Percentiles rank a stretch among this genome's conserved stretches.
phyloP scores from a whole-genome alignment of 306 rosid genomes.

The Ammopiptanthus mongolicus region DNA sequence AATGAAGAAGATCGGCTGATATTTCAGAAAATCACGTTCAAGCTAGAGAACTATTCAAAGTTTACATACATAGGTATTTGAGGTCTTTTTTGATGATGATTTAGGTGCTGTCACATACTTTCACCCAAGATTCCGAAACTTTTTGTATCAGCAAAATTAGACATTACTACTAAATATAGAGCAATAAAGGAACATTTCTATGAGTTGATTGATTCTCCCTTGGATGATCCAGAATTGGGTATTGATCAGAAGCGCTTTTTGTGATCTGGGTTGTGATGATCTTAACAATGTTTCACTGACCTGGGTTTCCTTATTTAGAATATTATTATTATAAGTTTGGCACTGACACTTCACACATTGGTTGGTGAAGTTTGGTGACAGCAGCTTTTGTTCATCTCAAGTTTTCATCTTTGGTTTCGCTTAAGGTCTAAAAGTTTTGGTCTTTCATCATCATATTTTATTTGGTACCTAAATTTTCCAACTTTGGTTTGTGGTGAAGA shows the following conservation, averaged over 20 bases:
- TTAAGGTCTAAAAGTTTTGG: background rate
- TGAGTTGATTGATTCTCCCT: background rate
- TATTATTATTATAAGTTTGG: background rate
- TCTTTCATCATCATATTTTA: background rate
- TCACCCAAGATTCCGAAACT: conserved; percentile 11
- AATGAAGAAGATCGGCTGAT: conserved; percentile 26
- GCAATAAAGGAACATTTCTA: background rate
- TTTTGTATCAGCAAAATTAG: background rate
- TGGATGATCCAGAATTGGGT: background rate
- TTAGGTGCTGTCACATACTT: background rate
- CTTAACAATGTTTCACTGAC: background rate
- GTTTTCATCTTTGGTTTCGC: conserved; percentile 7
- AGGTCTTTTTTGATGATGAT: background rate
- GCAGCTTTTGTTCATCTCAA: conserved; percentile 19
- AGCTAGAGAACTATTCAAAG: conserved; percentile 1
- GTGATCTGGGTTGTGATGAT: conserved; percentile 1
- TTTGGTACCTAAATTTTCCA: background rate
- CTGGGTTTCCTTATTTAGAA: background rate
- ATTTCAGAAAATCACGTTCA: background rate
- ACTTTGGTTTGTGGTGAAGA: background rate
- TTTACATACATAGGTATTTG: background rate
- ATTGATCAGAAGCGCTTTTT: background rate
- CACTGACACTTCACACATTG: conserved; percentile 12
- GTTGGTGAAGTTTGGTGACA: conserved; percentile 30
- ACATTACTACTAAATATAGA: background rate